Evolutionary conservation across 768 basidiomycete species (phyloP).

Genomic region (Tricholoma terreum): DNA sequence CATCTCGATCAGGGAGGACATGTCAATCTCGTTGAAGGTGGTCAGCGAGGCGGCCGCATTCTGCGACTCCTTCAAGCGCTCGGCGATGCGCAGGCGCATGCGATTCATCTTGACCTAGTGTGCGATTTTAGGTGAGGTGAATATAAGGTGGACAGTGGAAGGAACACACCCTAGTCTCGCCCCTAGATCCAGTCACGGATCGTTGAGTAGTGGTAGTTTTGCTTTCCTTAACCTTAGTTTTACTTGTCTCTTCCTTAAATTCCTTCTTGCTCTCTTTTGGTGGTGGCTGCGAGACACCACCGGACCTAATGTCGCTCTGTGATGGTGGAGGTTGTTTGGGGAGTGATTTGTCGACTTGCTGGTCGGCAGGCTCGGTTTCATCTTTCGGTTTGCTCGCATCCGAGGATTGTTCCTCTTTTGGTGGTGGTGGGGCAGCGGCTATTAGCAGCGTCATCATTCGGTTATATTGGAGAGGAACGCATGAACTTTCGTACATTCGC

Average conservation of each 20-base stretch:
- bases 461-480: not conserved
- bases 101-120: constrained; percentile 96
- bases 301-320: constrained; percentile 27
- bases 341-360: constrained; percentile 44
- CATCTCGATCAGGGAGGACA: constrained; percentile 93
- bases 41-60: constrained; percentile 95
- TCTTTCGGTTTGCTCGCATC: constrained; percentile 36
- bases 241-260: constrained; percentile 24
- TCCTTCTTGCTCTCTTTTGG: constrained; percentile 33
- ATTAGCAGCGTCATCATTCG: not conserved
- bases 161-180: constrained; percentile 75
- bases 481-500: constrained; percentile 39
- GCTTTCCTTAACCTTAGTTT: constrained; percentile 34
- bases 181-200: constrained; percentile 51
- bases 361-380: constrained; percentile 41
- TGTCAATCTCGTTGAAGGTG: constrained; percentile 99
- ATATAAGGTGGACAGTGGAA: not conserved
- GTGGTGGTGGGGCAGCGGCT: constrained; percentile 30
- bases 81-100: constrained; percentile 96
- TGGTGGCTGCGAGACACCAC: constrained; percentile 15
- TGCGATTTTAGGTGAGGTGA: not conserved
- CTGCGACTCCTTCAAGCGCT: constrained; percentile 97
- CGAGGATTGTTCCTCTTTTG: constrained; percentile 29
- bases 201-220: constrained; percentile 24
- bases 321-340: constrained; percentile 45